Percentiles rank a stretch among this genome's conserved stretches.
Conservation (phyloP, 495 filamentous ascomycete genomes). For the Aspergillus diversus region DNA sequence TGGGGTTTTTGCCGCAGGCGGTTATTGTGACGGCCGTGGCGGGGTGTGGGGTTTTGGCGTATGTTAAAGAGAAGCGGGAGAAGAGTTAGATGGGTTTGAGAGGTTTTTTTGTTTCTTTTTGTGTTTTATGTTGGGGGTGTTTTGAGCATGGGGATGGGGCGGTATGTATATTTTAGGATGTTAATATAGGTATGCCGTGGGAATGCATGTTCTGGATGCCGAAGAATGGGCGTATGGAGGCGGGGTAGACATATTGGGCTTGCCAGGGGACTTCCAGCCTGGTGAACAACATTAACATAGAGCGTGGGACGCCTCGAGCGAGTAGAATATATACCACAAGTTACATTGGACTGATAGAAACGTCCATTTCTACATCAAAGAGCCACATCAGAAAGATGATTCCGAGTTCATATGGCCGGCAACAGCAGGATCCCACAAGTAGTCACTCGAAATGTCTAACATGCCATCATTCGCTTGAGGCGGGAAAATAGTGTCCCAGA, state of each 20-base stretch:
- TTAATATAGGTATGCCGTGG: no score
- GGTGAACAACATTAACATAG: neutral
- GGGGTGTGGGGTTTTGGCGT: constrained; percentile 2
- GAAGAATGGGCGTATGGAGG: neutral
- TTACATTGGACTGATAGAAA: neutral
- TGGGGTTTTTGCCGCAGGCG: constrained; percentile 7
- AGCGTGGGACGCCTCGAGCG: neutral
- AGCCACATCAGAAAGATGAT: neutral
- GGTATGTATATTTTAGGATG: neutral
- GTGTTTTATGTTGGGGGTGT: neutral
- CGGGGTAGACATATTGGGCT: neutral
- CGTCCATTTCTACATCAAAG: no score
- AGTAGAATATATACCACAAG: neutral
- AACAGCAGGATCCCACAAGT: neutral
- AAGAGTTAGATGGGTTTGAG: neutral
- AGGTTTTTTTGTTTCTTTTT: neutral
- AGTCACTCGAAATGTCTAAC: neutral
- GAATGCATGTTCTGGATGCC: neutral
- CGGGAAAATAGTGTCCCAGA: constrained; percentile 12
- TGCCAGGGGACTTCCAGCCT: neutral
- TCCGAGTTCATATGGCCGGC: neutral
- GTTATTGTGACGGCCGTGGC: neutral
- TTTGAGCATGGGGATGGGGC: neutral
- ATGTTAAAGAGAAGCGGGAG: neutral
- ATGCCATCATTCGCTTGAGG: constrained; percentile 2